Evolutionary conservation across 1,139 yeast species (phyloP), one percentile per base, ranked within the genome.

Genomic region (Yamadazyma diospyri): DNA sequence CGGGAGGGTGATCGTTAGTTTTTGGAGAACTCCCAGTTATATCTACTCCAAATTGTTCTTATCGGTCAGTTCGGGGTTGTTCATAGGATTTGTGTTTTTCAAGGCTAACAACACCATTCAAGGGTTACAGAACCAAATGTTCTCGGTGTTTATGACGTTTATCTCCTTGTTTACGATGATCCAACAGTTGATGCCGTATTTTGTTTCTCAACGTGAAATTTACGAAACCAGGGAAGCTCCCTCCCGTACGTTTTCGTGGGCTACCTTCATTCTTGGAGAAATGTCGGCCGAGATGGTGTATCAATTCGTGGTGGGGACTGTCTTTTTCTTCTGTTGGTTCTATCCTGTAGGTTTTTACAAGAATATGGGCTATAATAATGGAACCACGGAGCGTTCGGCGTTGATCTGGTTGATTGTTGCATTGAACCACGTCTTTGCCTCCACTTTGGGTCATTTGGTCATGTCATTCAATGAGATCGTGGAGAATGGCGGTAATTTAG

Each of bases 201-300:
- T 69, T 51, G 78, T 81, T 29, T 56, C 62, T 32, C 94, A 82
- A 55, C 76, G 95, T 59, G 77, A 78, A 45, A 62, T 87, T 31
- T 87, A 84, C 53, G 95, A 85, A 54, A 88, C 80, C 12, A 76
- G 95, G 52, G 96, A 87, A 57, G 76, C 94, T 27, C 95, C 95
- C 14, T 69, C 76, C 1, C 66, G 65, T 45, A 65, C 77, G 2
- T 71, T 67, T 47, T 50, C 64, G 37, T 71, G 77, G 76, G 43
- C 55, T 35, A 64, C 71, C 1, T 71, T 71, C 40, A 55, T 61
- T 32, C 27, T 53, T 26, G 64, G 55, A 27, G 63, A 59, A 38
- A 48, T 61, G 34, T 48, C 61, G 5, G 50, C 62, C 4, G 68
- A 61, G 42, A 45, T 61, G 25, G 63, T 65, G n/a, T 57, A 46